A percentile compares a stretch with the other conserved stretches of the same genome.
These are phyloP conservation scores for Globisporangium nagaii DNA, from an alignment of 352 stramenopile species.

Conservation along the genomic window DNA sequence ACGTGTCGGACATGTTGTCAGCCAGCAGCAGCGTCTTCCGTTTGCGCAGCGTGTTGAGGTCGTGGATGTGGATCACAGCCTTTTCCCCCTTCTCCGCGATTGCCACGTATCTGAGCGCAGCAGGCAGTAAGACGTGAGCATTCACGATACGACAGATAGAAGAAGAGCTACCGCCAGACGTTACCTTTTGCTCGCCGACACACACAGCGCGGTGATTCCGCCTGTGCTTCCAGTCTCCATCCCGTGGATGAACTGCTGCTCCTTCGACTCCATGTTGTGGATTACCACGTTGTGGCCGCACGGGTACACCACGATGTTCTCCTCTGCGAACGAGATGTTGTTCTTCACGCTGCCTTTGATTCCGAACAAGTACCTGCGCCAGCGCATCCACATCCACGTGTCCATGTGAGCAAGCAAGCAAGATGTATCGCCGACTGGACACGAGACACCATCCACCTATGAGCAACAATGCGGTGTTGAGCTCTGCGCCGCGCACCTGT, in stretches of 20 bases:
- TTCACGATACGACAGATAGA: background rate
- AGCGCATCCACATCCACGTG: background rate
- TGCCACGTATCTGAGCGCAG: slow-evolving; percentile 59
- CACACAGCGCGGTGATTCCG: slow-evolving; percentile 84
- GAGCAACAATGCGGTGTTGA: no score
- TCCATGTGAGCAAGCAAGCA: background rate
- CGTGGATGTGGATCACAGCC: slow-evolving; percentile 88
- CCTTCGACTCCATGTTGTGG: slow-evolving; percentile 87
- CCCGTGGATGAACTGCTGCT: slow-evolving; percentile 88
- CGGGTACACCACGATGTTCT: slow-evolving; percentile 83
- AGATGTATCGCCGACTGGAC: no score
- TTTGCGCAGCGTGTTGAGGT: slow-evolving; percentile 78
- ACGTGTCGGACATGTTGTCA: slow-evolving; percentile 79
- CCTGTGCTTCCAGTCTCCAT: slow-evolving; percentile 59
- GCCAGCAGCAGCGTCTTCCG: slow-evolving; percentile 79
- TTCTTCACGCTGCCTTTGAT: slow-evolving; percentile 81
- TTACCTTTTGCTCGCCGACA: slow-evolving; percentile 74
- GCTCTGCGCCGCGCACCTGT: slow-evolving; percentile 14
- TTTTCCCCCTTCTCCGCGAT: slow-evolving; percentile 84
- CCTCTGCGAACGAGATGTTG: slow-evolving; percentile 81
- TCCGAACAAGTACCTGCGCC: slow-evolving; percentile 68
- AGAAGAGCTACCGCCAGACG: background rate
- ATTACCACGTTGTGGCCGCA: slow-evolving; percentile 87
- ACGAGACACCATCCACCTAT: no score
- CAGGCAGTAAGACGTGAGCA: background rate